phyloP scores from a whole-genome alignment of 176 grass and related monocot species.

The Avena atlantica region DNA sequence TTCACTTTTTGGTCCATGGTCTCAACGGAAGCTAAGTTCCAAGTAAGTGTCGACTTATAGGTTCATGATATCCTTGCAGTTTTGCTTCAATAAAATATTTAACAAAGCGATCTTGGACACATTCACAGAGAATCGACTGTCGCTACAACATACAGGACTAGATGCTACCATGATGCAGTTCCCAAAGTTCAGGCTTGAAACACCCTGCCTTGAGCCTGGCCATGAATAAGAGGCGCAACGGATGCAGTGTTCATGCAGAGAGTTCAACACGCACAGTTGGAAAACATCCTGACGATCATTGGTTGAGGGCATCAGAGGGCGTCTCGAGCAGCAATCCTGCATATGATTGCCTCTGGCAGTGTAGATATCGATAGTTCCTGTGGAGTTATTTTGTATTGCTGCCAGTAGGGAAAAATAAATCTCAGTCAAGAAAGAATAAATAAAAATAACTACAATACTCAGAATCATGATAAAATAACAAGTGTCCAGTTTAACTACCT shows the following conservation, averaged over 20 bases:
- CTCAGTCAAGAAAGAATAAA: not conserved
- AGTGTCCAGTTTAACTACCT: slow-evolving; percentile 56
- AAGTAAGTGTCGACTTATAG: not conserved
- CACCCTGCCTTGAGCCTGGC: not conserved
- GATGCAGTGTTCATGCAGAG: not conserved
- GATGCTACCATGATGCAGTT: not conserved
- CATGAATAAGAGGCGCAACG: not conserved
- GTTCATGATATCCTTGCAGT: too few species aligned
- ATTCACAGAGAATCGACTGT: not conserved
- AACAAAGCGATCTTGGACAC: not conserved
- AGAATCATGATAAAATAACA: not conserved
- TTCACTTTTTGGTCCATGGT: not conserved
- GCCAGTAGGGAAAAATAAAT: slow-evolving; percentile 25
- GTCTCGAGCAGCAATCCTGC: slow-evolving; percentile 80
- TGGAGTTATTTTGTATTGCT: slow-evolving; percentile 85
- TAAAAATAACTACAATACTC: not conserved
- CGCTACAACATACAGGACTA: not conserved
- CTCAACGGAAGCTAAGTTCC: not conserved
- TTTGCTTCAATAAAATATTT: slow-evolving; percentile 28
- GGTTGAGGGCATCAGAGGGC: slow-evolving; percentile 47
- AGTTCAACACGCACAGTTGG: not conserved
- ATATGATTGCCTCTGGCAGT: slow-evolving; percentile 66
- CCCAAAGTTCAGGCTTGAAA: not conserved
- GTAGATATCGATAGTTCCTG: slow-evolving; percentile 83
- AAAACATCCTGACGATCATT: not conserved